These are phyloP conservation scores for Aspergillus sclerotioniger DNA, from an alignment of 495 filamentous ascomycete genomes.

Conservation along the genomic window DNA sequence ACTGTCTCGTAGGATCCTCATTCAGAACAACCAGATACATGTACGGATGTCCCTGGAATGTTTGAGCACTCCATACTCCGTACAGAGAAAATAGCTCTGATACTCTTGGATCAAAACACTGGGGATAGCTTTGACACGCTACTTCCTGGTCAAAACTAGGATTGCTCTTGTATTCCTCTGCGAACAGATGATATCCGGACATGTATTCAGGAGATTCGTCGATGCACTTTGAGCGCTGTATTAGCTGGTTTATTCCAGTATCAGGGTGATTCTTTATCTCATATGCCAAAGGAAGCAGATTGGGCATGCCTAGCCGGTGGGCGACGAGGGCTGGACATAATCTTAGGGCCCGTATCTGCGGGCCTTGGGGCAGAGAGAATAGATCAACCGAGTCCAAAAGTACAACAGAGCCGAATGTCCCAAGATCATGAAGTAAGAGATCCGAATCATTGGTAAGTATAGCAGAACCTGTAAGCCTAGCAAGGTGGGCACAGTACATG, in stretches of 20 bases:
- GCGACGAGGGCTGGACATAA: conserved; percentile 38
- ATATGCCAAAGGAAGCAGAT: conserved; percentile 36
- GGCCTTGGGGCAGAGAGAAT: conserved; percentile 14
- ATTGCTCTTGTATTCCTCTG: conserved; percentile 36
- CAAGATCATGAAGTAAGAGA: conserved; percentile 66
- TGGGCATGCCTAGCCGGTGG: conserved; percentile 34
- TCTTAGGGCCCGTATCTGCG: conserved; percentile 34
- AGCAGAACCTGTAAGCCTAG: conserved; percentile 47
- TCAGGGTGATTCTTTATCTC: conserved; percentile 28
- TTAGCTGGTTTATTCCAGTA: conserved; percentile 28
- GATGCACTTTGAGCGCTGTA: conserved; percentile 27
- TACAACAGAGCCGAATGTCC: conserved; percentile 52
- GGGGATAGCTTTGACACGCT: neutral
- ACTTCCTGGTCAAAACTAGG: neutral
- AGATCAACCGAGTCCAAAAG: conserved; percentile 54
- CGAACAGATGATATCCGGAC: conserved; percentile 39
- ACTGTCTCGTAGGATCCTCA: conserved; percentile 57
- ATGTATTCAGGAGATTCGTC: conserved; percentile 9
- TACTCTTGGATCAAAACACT: conserved; percentile 33
- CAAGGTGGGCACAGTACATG: conserved; percentile 57
- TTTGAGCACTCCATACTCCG: conserved; percentile 17
- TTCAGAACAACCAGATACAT: conserved; percentile 60
- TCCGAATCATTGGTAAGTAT: conserved; percentile 73
- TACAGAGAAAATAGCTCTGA: conserved; percentile 39
- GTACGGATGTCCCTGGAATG: conserved; percentile 20